Evolutionary conservation across 345 rosid genomes (phyloP), one percentile per base, ranked within the genome.

Genomic region (Melastoma malabathricum): DNA sequence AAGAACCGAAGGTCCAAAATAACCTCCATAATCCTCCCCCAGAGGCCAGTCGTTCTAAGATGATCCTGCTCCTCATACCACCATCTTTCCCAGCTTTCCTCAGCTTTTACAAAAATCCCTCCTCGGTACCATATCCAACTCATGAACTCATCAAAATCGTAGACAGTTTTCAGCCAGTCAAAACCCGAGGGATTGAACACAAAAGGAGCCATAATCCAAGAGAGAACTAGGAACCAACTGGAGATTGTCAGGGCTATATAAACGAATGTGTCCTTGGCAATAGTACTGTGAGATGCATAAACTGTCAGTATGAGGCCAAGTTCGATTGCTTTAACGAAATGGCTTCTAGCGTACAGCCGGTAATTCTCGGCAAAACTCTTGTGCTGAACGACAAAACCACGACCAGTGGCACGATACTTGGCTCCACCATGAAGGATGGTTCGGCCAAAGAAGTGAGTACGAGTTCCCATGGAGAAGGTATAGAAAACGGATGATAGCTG

Each of bases 351-450:
- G 64, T 78, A 88, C 31, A 88, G 81, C 62, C 94, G 73, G 52
- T 84, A 84, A 70, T 78, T 84, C 73, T 90, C 98, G 0, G 87
- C 81, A 59, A 89, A 89, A 68, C 78, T 69, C 78, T 86, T 90
- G 76, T 90, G 98, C 73, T 86, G 80, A 65, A 90, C 98, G 39
- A 86, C 98, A 48, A 90, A 90, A 55, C 98, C 98, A 56, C 89
- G 81, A 51, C 98, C 98, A 48, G 98, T 90, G 56, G 96, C 98
- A 3, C 98, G 81, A 59, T 90, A 90, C 74, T 86, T 90, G 19
- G 98, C 96, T 45, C 98, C 96, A 60, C 98, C 98, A 62, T 90
- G 98, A 61, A 90, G 92, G 57, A 86, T 65, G 16, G 98, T 90
- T 63, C 98, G 77, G 48, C 98, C 98, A 72, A 90, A 86, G 76